Percentiles rank a stretch among this genome's conserved stretches.
These are phyloP conservation scores for Podospora pseudocomata DNA, from an alignment of 495 filamentous ascomycete genomes.

Conservation along the genomic window DNA sequence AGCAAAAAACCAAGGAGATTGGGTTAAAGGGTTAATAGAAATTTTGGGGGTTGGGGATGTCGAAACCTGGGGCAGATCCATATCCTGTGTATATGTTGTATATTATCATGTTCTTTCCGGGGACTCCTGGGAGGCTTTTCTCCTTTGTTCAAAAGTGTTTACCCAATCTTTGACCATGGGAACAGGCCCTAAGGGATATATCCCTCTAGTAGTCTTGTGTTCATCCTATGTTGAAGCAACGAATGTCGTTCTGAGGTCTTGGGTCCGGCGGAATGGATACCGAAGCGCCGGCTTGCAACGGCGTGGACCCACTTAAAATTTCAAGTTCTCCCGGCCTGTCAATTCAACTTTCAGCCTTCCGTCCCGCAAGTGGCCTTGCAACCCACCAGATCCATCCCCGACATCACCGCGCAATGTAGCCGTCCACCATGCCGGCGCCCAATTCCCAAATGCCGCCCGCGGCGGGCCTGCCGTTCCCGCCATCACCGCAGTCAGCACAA, in stretches of 20 bases:
- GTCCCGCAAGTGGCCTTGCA: background rate
- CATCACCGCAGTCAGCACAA: background rate
- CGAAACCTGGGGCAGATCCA: background rate
- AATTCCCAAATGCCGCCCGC: background rate
- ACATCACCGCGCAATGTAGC: conserved; percentile 19
- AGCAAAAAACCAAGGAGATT: conserved; percentile 76
- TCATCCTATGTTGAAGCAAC: background rate
- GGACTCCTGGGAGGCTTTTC: background rate
- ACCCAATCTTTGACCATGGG: background rate
- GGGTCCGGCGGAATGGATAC: background rate
- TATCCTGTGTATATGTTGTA: background rate
- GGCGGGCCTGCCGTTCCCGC: background rate
- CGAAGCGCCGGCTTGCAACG: conserved; percentile 7
- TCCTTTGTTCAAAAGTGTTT: background rate
- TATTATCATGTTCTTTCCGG: background rate
- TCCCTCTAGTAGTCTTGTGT: background rate
- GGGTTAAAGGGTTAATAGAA: conserved; percentile 48
- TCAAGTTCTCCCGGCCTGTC: conserved; percentile 6
- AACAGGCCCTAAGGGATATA: background rate
- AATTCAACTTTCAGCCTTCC: conserved; percentile 1
- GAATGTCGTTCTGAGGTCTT: background rate
- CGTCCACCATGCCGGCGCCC: conserved; percentile 13
- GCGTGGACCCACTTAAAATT: conserved; percentile 28
- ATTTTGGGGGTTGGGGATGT: background rate
- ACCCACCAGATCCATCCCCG: background rate